A percentile compares a stretch with the other conserved stretches of the same genome.
These are phyloP conservation scores for Blepharisma undulans DNA, from an alignment of 169 alveolate species.

Conservation along the genomic window DNA sequence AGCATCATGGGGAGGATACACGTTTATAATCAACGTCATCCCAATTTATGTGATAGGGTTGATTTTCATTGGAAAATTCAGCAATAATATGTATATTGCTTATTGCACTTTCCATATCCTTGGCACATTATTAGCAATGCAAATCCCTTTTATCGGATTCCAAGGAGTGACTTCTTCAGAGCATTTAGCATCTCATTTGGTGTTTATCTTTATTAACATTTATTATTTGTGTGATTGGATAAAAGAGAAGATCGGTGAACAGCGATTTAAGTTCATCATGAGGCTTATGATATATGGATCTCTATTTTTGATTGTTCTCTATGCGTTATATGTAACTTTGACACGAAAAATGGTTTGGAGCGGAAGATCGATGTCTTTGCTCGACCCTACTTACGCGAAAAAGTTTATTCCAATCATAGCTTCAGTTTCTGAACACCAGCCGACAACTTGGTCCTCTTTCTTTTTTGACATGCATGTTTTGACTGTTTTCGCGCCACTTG, in stretches of 20 bases:
- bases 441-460: conserved; percentile 96
- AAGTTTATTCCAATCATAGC: conserved; percentile 97
- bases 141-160: conserved; percentile 94
- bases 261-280: conserved; percentile 58
- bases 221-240: conserved; percentile 67
- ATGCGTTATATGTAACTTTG: conserved; percentile 45
- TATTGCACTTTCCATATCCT: conserved; percentile 92
- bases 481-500: conserved; percentile 87
- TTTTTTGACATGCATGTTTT: conserved; percentile 86
- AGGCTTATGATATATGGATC: conserved; percentile 62
- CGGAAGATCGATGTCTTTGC: conserved; percentile 93
- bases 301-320: conserved; percentile 8
- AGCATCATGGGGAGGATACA: conserved; percentile 99
- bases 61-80: conserved; percentile 88
- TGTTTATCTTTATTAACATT: conserved; percentile 83
- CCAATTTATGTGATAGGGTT: conserved; percentile 93
- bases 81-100: conserved; percentile 88
- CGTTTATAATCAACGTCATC: conserved; percentile 94
- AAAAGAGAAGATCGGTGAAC: conserved; percentile 62
- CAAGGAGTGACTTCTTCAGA: conserved; percentile 92
- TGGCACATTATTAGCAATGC: conserved; percentile 93
- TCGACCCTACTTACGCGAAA: conserved; percentile 97
- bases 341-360: conserved; percentile 92
- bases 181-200: conserved; percentile 96
- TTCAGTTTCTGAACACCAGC: conserved; percentile 98